Conservation (phyloP, 768 basidiomycete genomes). For the Boletus huronensis region DNA sequence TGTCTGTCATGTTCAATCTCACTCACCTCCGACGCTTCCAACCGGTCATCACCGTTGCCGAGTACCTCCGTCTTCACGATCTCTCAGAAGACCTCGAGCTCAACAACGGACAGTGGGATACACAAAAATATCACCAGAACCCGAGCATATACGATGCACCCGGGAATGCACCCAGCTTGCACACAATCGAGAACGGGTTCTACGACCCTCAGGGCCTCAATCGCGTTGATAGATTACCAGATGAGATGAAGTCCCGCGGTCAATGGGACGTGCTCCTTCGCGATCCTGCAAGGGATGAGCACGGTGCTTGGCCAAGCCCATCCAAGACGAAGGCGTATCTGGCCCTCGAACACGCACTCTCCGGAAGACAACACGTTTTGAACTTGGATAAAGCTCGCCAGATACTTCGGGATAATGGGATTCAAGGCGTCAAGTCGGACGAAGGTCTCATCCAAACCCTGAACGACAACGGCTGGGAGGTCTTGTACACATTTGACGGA, state of each 20-base stretch:
- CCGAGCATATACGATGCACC: constrained; percentile 27
- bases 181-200: constrained; percentile 37
- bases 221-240: constrained; percentile 38
- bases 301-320: constrained; percentile 24
- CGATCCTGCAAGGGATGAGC: constrained; percentile 9
- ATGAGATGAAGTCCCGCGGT: constrained; percentile 33
- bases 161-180: constrained; percentile 26
- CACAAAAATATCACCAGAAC: constrained; percentile 31
- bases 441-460: constrained; percentile 29
- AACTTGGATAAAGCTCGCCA: constrained; percentile 23
- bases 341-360: constrained; percentile 16
- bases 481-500: constrained; percentile 38
- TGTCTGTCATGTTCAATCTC: constrained; percentile 41
- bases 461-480: constrained; percentile 35
- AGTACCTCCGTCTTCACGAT: constrained; percentile 41
- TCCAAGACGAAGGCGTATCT: constrained; percentile 19
- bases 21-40: constrained; percentile 37
- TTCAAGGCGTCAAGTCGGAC: constrained; percentile 22
- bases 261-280: constrained; percentile 23
- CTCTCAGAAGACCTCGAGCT: constrained; percentile 34
- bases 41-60: constrained; percentile 40
- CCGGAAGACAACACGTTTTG: constrained; percentile 19
- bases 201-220: constrained; percentile 37
- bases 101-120: constrained; percentile 39
- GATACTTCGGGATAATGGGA: constrained; percentile 12